A percentile compares a stretch with the other conserved stretches of the same genome.
Conservation (phyloP, 352 stramenopile species). For the Lagenidium sp. region DNA sequence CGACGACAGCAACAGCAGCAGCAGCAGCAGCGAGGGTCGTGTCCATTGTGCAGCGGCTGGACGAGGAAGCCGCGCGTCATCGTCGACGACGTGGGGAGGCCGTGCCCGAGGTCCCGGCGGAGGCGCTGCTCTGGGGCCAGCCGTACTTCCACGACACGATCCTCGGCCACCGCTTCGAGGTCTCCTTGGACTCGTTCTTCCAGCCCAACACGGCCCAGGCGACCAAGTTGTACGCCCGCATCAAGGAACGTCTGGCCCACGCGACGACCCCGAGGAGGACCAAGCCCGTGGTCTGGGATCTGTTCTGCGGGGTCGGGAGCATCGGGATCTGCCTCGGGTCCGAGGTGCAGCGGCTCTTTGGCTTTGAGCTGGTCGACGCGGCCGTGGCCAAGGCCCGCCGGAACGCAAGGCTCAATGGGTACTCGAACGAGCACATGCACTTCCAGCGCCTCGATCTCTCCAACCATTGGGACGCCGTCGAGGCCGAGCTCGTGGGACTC, state of each 20-base stretch:
- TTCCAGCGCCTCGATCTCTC: slow-evolving; percentile 60
- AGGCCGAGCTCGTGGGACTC: slow-evolving; percentile 15
- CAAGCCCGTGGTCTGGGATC: slow-evolving; percentile 53
- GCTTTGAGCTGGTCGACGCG: slow-evolving; percentile 56
- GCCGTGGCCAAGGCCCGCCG: slow-evolving; percentile 39
- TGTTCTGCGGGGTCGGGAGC: slow-evolving; percentile 74
- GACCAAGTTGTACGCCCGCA: slow-evolving; percentile 39
- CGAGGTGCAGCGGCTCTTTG: slow-evolving; percentile 33
- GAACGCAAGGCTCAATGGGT: slow-evolving; percentile 56
- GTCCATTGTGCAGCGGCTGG: slow-evolving; percentile 53
- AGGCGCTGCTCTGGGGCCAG: slow-evolving; percentile 34
- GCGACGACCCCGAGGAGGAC: slow-evolving; percentile 5
- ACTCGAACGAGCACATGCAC: slow-evolving; percentile 35
- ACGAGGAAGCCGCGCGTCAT: slow-evolving; percentile 51
- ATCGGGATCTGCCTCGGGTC: slow-evolving; percentile 69
- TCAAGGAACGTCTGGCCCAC: slow-evolving; percentile 25
- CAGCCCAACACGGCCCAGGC: slow-evolving; percentile 64
- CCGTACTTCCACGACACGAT: slow-evolving; percentile 50
- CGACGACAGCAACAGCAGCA: too few relatives aligned
- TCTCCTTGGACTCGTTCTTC: slow-evolving; percentile 75
- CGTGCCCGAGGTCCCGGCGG: background rate
- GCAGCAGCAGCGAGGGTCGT: too few relatives aligned
- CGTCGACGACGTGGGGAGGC: slow-evolving; percentile 2
- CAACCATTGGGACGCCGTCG: slow-evolving; percentile 34
- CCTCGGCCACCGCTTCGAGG: slow-evolving; percentile 41